Evolutionary conservation across 1,139 yeast species (phyloP).

Genomic region (Nadsonia starkeyi-henricii): DNA sequence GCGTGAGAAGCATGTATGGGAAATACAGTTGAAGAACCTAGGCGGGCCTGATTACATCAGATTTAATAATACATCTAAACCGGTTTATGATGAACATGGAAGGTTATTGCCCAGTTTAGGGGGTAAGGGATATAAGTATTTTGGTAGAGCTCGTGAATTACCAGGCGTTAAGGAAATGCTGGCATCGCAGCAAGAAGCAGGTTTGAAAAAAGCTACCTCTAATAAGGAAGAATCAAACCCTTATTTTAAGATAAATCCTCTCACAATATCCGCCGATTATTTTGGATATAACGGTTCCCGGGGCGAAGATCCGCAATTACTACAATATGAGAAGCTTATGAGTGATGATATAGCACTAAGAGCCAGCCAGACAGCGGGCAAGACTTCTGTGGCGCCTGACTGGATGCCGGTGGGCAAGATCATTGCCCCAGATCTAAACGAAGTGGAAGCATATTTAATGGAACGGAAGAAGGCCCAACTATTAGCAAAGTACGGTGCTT

Average conservation of each 20-base stretch:
- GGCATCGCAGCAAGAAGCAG: conserved; percentile 10
- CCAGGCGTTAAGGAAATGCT: conserved; percentile 56
- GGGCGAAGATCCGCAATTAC: neutral
- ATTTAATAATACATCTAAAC: conserved; percentile 8
- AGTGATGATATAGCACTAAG: no score
- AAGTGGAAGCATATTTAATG: neutral
- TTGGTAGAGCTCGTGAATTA: conserved; percentile 71
- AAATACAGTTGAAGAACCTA: conserved; percentile 48
- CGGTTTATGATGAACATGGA: conserved; percentile 18
- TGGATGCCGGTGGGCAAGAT: neutral
- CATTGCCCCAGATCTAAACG: neutral
- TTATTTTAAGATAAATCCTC: neutral
- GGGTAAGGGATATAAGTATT: conserved; percentile 46
- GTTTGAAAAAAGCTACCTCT: neutral
- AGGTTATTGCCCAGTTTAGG: conserved; percentile 14
- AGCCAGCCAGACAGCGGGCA: neutral
- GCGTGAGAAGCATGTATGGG: conserved; percentile 66
- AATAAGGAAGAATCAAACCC: neutral
- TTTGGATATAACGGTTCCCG: neutral
- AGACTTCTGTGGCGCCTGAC: neutral
- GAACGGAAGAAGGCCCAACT: neutral
- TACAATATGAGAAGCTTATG: no score
- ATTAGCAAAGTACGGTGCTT: neutral
- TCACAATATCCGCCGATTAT: neutral
- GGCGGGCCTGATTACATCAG: conserved; percentile 55